Base-by-base conservation (phyloP, 345 rosid species). In the Murraya paniculata region DNA sequence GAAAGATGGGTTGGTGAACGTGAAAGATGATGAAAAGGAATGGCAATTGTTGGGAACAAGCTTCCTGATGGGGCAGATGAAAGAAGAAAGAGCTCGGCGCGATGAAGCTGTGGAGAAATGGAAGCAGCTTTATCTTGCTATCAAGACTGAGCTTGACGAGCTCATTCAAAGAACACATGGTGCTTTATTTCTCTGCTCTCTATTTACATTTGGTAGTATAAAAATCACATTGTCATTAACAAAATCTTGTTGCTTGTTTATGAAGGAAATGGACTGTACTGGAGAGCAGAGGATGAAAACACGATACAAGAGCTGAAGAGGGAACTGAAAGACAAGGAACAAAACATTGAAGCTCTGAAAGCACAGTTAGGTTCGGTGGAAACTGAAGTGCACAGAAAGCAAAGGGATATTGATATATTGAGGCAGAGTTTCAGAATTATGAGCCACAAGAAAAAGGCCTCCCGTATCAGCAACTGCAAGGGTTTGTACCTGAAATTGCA, bases 111-210 rank as follows among this genome's bases (percentile, higher is more conserved):
- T 87, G 59, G 94, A 90, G 80, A 90, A 86, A 69, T 94, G 98
- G 98, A 94, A 94, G 85, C 90, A 83, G 25, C 92, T 94, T 39
- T 94, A 94, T 62, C 92, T 90, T 57, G 88, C 97, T 79, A 92
- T 94, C 82, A 94, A 90, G 86, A 82, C 76, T 28, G 97, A 94
- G 94, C 95, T 94, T 79, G 97, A 94, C 78, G 85, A 92, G 77
- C 94, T 94, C 77, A 87, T 94, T 59, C 93, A 89, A 74, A 87
- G 78, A 70, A 84, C 97, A 79, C 87, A 85, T 59, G 87, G 84
- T 81, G 80, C 77, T 81, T 61, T 38, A 48, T 76, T 35, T 10
- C 41, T 59, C 58, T 24, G 5, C 66, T 72, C 38, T 55, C 62
- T 55, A 11, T 21, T 59, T 16, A 14, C 24, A 27, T 9, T 53